These are phyloP conservation scores for Globisporangium alternatum DNA, from an alignment of 352 stramenopile genomes.

Conservation along the genomic window DNA sequence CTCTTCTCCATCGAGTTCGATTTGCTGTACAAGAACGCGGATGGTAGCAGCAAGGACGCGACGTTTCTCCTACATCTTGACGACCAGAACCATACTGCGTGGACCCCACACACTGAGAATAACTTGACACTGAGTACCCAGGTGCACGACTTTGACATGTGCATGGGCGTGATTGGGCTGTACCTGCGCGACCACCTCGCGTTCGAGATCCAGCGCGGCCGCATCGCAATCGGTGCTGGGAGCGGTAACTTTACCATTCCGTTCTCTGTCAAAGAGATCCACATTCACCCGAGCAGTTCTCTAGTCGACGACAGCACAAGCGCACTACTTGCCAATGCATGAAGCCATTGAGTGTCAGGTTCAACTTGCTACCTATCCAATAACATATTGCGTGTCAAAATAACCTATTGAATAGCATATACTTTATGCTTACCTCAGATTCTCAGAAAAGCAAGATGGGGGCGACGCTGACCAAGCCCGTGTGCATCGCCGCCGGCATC, in stretches of 20 bases:
- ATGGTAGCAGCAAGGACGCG: constrained; percentile 15
- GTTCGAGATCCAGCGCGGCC: constrained; percentile 65
- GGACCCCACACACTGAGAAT: constrained; percentile 60
- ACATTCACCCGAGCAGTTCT: constrained; percentile 40
- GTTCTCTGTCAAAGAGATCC: constrained; percentile 65
- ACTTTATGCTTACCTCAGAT: background rate
- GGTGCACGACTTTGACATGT: constrained; percentile 61
- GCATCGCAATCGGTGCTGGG: constrained; percentile 50
- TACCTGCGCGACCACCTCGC: constrained; percentile 62
- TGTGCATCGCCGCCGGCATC: constrained; percentile 54
- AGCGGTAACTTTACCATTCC: constrained; percentile 72
- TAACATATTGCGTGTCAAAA: background rate
- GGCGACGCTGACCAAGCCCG: constrained; percentile 41
- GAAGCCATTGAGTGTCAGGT: background rate
- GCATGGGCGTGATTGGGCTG: constrained; percentile 56
- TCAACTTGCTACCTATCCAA: background rate
- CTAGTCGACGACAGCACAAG: background rate
- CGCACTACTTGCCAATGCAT: background rate
- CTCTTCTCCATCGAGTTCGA: constrained; percentile 70
- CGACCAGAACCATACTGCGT: constrained; percentile 45
- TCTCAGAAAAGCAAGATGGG: constrained; percentile 38
- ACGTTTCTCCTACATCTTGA: constrained; percentile 52
- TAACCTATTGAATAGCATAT: background rate
- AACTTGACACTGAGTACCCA: constrained; percentile 55
- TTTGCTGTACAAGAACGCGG: constrained; percentile 53